Percentiles rank a stretch among this genome's conserved stretches.
Evolutionary conservation across 495 filamentous ascomycete genomes (phyloP).

Genomic region (Opeltia flavorubescens): DNA sequence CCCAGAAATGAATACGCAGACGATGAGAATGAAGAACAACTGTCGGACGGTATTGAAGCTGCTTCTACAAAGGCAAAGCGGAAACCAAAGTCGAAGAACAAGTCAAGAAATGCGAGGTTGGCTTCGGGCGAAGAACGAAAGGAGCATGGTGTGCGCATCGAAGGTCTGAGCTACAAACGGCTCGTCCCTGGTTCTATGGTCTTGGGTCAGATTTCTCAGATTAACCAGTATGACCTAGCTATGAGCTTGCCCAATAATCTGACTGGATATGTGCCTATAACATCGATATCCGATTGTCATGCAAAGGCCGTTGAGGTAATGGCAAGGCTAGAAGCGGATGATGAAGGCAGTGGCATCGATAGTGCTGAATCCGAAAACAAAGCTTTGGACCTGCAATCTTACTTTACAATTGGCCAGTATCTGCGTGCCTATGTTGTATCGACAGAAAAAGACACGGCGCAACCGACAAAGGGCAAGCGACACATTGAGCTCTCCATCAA

Average conservation of each 20-base stretch:
- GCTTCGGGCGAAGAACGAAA: constrained; percentile 25
- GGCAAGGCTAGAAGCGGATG: constrained; percentile 45
- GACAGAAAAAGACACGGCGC: constrained; percentile 35
- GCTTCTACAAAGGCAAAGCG: constrained; percentile 31
- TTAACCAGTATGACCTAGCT: constrained; percentile 62
- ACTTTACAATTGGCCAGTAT: constrained; percentile 80
- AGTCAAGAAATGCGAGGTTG: constrained; percentile 29
- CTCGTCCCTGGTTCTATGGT: constrained; percentile 72
- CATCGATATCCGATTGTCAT: constrained; percentile 57
- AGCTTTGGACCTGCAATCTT: constrained; percentile 49
- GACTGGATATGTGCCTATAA: constrained; percentile 76
- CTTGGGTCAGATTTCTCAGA: constrained; percentile 70
- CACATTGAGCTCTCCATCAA: constrained; percentile 74
- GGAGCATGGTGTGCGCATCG: constrained; percentile 54
- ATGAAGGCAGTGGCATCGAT: constrained; percentile 38
- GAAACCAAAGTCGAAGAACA: constrained; percentile 31
- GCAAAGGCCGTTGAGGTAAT: constrained; percentile 46
- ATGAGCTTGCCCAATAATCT: constrained; percentile 86
- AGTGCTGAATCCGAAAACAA: constrained; percentile 38
- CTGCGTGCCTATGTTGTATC: constrained; percentile 74
- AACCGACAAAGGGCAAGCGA: constrained; percentile 49
- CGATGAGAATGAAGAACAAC: constrained; percentile 29
- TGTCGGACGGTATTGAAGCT: constrained; percentile 36
- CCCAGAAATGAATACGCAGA: constrained; percentile 27
- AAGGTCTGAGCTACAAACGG: constrained; percentile 83